Base-by-base conservation (phyloP, 331 rosid species). In the Acacia pycnantha region DNA sequence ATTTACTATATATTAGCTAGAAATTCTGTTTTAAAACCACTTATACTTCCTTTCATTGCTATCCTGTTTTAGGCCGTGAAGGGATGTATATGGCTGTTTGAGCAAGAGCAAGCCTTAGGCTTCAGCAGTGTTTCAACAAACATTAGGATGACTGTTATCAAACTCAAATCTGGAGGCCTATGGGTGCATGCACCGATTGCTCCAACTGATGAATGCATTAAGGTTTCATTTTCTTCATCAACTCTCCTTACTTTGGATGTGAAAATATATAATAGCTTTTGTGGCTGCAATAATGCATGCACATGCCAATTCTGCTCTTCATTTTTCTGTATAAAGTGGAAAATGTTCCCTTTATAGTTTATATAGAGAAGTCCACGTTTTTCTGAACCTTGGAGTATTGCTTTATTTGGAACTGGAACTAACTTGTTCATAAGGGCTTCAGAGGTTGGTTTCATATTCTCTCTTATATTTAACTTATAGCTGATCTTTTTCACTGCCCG, bases 51-150 rank as follows among this genome's bases (percentile, higher is more conserved):
- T 10, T 51, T 80, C 11, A 10, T 76, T 44, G 85, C 41, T 29
- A 82, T 78, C 82, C 12, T 79, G 31, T 14, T 82, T 73, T 84
- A 96, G 99, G 97, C 97, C 24, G 89, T 96, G 84, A 96, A 92
- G 85, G 93, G 90, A 9, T 81, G 84, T 70, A 91, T 94, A 84
- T 96, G 99, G 99, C 89, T 96, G 73, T 94, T 96, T 47, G 99
- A 96, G 74, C 99, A 96, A 88, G 98, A 94, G 89, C 99, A 96
- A 61, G 99, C 98, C 73, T 87, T 96, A 84, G 99, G 99, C 62
- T 96, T 96, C 94, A 94, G 98, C 91, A 96, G 94, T 70, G 98
- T 96, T 74, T 92, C 98, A 31, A 96, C 99, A n/a, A 96, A 96
- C 93, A 94, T 90, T 51, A 88, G 97, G 87, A 96, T 96, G 98